Evolutionary conservation across 371 early-diverging fungal genomes (phyloP).

Genomic region (Cladochytrium tenue): DNA sequence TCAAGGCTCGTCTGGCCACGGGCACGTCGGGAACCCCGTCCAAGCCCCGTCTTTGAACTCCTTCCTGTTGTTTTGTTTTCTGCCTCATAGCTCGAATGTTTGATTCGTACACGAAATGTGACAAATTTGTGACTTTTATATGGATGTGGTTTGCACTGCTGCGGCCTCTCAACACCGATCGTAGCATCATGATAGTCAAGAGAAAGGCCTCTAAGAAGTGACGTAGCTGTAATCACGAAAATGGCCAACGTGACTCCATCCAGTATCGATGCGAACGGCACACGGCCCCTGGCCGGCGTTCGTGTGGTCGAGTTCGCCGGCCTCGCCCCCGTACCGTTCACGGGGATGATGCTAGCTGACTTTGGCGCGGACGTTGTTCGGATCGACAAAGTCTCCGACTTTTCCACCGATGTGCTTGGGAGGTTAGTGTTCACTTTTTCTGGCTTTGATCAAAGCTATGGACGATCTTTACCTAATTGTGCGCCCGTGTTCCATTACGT

Average conservation of each 20-base stretch:
- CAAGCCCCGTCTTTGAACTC: background rate
- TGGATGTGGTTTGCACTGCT: too few relatives aligned
- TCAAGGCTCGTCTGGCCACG: slow-evolving; percentile 8
- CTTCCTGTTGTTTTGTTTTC: too few relatives aligned
- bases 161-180: too few relatives aligned
- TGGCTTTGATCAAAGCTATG: background rate
- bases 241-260: too few relatives aligned
- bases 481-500: too few relatives aligned
- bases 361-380: slow-evolving; percentile 78
- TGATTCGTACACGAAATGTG: too few relatives aligned
- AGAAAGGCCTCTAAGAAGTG: too few relatives aligned
- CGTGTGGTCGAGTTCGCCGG: slow-evolving; percentile 74
- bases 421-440: slow-evolving; percentile 28
- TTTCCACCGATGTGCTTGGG: slow-evolving; percentile 56
- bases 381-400: slow-evolving; percentile 54
- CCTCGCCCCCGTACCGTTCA: slow-evolving; percentile 74
- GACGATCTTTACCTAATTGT: background rate
- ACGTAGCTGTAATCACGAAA: too few relatives aligned
- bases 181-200: too few relatives aligned
- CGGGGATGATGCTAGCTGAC: slow-evolving; percentile 69
- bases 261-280: too few relatives aligned
- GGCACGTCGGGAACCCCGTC: background rate
- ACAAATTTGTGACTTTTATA: too few relatives aligned
- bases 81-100: too few relatives aligned
- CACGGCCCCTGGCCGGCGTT: slow-evolving; percentile 51